phyloP scores from a whole-genome alignment of 495 filamentous ascomycete species.

The Hypoxylon lenormandii region DNA sequence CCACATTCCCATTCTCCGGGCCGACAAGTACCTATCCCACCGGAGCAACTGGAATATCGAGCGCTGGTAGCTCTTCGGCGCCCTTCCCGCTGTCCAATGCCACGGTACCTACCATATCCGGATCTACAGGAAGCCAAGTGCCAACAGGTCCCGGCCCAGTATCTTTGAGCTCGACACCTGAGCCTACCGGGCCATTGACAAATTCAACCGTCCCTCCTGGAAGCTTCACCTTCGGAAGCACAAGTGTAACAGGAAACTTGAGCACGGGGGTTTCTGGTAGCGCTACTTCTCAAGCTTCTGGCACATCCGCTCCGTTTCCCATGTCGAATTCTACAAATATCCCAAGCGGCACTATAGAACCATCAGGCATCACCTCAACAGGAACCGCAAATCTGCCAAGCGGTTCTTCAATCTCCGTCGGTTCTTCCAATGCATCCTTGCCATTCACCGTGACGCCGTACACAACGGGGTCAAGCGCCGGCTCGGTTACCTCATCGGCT shows the following conservation, averaged over 20 bases:
- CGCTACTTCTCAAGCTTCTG: constrained; percentile 7
- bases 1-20: constrained; percentile 26
- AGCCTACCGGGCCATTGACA: constrained; percentile 3
- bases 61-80: constrained; percentile 11
- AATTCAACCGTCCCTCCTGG: constrained; percentile 19
- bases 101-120: constrained; percentile 26
- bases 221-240: not conserved
- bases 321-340: constrained; percentile 39
- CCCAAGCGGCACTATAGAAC: constrained; percentile 2
- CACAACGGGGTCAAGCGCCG: constrained; percentile 7
- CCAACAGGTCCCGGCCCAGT: constrained; percentile 30
- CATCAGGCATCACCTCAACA: constrained; percentile 8
- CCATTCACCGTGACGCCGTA: constrained; percentile 10
- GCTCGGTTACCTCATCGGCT: constrained; percentile 17
- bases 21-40: constrained; percentile 22
- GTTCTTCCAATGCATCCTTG: constrained; percentile 5
- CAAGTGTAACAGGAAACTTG: not conserved
- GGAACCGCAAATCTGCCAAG: constrained; percentile 14
- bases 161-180: constrained; percentile 16
- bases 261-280: constrained; percentile 21
- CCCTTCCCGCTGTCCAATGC: constrained; percentile 45
- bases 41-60: constrained; percentile 5
- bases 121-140: constrained; percentile 26
- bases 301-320: constrained; percentile 38
- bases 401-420: not conserved